These are phyloP conservation scores for Pelagophyceae sp. DNA, from an alignment of 352 stramenopile genomes.

Conservation along the genomic window DNA sequence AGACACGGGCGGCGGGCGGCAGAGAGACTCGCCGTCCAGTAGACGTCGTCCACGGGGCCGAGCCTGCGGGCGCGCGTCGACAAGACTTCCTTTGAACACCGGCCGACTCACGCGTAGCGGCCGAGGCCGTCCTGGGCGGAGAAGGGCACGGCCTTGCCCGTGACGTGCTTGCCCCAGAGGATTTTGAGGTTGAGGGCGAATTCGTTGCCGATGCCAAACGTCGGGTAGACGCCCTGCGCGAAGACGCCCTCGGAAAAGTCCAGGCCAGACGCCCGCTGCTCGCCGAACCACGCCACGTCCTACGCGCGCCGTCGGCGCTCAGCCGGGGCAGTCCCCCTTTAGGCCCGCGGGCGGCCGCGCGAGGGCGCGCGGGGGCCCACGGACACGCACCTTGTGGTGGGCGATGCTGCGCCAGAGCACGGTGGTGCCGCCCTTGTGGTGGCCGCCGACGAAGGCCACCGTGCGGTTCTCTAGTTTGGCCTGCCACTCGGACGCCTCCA, in stretches of 20 bases:
- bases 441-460: constrained; percentile 7
- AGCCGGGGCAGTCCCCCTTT: too few species aligned
- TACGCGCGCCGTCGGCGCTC: too few species aligned
- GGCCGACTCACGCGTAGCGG: constrained; percentile 9
- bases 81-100: too few species aligned
- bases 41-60: neutral
- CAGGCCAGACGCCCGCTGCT: neutral
- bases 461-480: neutral
- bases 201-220: neutral
- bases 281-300: constrained; percentile 16
- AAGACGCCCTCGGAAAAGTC: constrained; percentile 1
- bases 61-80: too few species aligned
- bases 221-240: constrained; percentile 10
- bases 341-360: too few species aligned
- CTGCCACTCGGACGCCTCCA: neutral
- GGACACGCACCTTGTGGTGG: too few species aligned
- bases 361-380: too few species aligned
- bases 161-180: neutral
- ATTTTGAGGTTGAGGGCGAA: too few species aligned
- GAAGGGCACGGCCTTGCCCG: neutral
- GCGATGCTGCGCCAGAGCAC: neutral
- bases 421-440: neutral
- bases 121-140: neutral
- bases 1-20: too few species aligned
- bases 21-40: neutral